Base-by-base conservation (phyloP, 345 rosid genomes). In the Lagerstroemia speciosa region DNA sequence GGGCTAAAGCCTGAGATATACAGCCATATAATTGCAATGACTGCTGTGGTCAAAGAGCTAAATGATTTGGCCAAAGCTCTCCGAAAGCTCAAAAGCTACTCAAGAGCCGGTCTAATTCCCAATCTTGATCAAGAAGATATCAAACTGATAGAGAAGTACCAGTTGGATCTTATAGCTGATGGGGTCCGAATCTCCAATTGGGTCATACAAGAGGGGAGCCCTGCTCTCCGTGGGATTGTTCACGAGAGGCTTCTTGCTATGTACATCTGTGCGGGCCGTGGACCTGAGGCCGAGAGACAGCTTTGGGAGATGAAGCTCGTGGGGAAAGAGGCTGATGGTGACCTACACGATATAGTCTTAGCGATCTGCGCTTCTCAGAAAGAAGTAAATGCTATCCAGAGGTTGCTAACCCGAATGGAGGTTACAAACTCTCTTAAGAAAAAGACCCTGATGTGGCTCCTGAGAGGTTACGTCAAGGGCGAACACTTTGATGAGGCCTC, bases 241-340 rank as follows among this genome's bases (percentile, higher is more conserved):
- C 95, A 90, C 22, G 97, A 93, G 81, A 87, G 88, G 67, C 98
- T 93, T 67, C 86, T 93, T 0, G 93, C 93, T 31, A 93, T 93
- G 98, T 85, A 93, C 72, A 79, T 93, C 34, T 93, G 98, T 29
- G 88, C 96, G 2, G 93, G 98, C 53, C 84, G 76, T 53, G 98
- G 97, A 71, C 81, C 77, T 22, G 95, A 88, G 62, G 97, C 97
- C 24, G 98, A 93, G 78, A 86, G 81, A 70, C 92, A 93, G 76
- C 80, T 93, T 33, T 93, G 98, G 98, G 82, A 90, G 77, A 90
- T 89, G 96, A 93, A 88, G 71, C 82, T 93, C 45, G 84, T 77
- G 8, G 98, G 98, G 60, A 89, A 76, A 74, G 91, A 93, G 74
- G 90, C 96, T 10, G 98, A 90, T 68, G 76, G 73, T 43, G 93